Evolutionary conservation across 2,329 filamentous ascomycete genomes (phyloP).

Genomic region (Thelonectria olida): DNA sequence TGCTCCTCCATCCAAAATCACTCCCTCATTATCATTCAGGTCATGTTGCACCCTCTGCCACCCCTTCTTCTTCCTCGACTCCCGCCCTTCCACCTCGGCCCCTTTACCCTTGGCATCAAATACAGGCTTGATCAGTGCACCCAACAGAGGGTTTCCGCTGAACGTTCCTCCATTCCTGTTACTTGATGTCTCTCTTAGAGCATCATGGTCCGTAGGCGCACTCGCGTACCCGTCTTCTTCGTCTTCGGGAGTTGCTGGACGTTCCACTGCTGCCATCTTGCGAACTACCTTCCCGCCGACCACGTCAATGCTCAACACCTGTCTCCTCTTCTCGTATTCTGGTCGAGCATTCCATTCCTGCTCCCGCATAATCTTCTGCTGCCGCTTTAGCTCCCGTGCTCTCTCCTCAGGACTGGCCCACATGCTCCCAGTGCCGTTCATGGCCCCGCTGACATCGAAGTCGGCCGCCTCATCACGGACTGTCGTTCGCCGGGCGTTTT

Average conservation of each 20-base stretch:
- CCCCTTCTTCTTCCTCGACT: conserved; percentile 53
- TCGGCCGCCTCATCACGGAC: conserved; percentile 85
- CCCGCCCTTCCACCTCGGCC: conserved; percentile 46
- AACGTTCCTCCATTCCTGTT: conserved; percentile 63
- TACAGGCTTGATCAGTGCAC: conserved; percentile 71
- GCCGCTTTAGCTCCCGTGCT: conserved; percentile 82
- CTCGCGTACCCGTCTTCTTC: conserved; percentile 48
- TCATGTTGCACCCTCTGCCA: conserved; percentile 72
- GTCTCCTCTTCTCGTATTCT: conserved; percentile 87
- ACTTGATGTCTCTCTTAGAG: conserved; percentile 46
- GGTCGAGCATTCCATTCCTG: conserved; percentile 87
- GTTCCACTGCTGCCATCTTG: conserved; percentile 72
- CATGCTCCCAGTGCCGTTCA: conserved; percentile 63
- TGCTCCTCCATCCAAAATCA: conserved; percentile 67
- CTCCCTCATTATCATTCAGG: conserved; percentile 64
- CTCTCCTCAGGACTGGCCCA: conserved; percentile 88
- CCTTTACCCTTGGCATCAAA: conserved; percentile 64
- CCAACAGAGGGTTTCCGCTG: conserved; percentile 74
- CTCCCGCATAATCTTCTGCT: conserved; percentile 84
- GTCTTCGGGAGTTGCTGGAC: conserved; percentile 63
- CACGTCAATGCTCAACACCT: conserved; percentile 87
- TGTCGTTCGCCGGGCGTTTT: conserved; percentile 85
- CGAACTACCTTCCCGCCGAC: conserved; percentile 80
- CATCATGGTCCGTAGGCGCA: conserved; percentile 37
- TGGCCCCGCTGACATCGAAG: conserved; percentile 61